Evolutionary conservation across 2,329 filamentous ascomycete genomes (phyloP), one percentile per base, ranked within the genome.

Genomic region (Fusarium sp.): DNA sequence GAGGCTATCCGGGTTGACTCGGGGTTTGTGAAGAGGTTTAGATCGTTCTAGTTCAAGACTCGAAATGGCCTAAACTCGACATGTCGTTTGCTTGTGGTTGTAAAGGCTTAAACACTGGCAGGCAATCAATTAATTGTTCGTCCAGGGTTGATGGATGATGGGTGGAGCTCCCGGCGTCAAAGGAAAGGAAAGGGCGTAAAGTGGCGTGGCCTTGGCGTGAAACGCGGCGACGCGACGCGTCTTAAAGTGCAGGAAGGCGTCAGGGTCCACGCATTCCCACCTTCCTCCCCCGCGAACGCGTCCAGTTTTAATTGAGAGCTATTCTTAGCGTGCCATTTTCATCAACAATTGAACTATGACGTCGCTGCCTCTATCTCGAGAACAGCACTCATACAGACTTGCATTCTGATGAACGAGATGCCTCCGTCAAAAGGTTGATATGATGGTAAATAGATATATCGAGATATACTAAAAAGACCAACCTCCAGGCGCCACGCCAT

Each of bases 141-240:
- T 31, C 63, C 64, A 38, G 66, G 38, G 62, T 61, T 11, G 27
- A 72, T 71, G 67, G 36, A 69, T 71, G 69, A 67, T 68, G 67
- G 36, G 73, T 76, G 74, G 74, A 72, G 71, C 72, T 62, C 10
- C 10, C 42, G 22, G 57, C 24, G 38, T 42, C 27, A 42, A 62
- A 67, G 36, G 9, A 38, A n/a, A 38, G 35, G 35, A 36, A 42
- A 42, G 71, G 64, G 67, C 35, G 70, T 64, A 69, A 70, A 63
- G 74, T 72, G 75, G 70, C 72, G 67, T 74, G 51, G 62, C 72
- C 67, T 55, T 35, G 16, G 33, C 36, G 42, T 67, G 38, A 33
- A 40, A n/a, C n/a, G 35, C 51, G 56, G 33, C 46, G 66, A 70
- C 77, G 74, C 74, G 77, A 73, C 75, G 76, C 75, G 76, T 78